Evolutionary conservation across 352 stramenopile genomes (phyloP).

Genomic region (Globisporangium apiculatum): DNA sequence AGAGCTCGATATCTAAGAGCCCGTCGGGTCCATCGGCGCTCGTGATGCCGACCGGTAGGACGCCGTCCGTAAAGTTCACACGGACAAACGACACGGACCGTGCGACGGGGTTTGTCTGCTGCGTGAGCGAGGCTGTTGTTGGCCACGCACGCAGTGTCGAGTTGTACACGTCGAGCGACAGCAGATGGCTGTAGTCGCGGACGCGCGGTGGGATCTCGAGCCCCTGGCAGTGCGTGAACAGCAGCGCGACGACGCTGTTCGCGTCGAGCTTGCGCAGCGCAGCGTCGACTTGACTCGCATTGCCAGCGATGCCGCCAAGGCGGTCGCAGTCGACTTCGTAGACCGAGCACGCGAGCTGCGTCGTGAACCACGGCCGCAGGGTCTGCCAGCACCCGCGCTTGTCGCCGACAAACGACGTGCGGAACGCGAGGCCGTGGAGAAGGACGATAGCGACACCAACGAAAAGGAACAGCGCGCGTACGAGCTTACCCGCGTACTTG

Average conservation of each 20-base stretch:
- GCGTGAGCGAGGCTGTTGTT: slow-evolving; percentile 26
- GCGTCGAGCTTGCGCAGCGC: slow-evolving; percentile 20
- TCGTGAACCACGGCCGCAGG: slow-evolving; percentile 22
- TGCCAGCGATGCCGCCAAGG: not conserved
- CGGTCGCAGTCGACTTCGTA: slow-evolving; percentile 30
- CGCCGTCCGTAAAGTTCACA: slow-evolving; percentile 37
- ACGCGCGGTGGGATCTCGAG: slow-evolving; percentile 28
- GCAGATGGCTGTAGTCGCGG: slow-evolving; percentile 25
- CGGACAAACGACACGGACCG: slow-evolving; percentile 23
- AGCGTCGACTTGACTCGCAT: slow-evolving; percentile 5
- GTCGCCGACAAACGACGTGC: slow-evolving; percentile 12
- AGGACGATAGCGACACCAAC: slow-evolving; percentile 6
- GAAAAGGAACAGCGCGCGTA: slow-evolving; percentile 15
- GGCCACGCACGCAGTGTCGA: slow-evolving; percentile 34
- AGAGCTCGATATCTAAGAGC: slow-evolving; percentile 24
- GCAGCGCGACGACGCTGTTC: slow-evolving; percentile 21
- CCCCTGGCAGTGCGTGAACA: slow-evolving; percentile 39
- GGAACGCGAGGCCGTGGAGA: slow-evolving; percentile 14
- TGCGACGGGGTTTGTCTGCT: slow-evolving; percentile 29
- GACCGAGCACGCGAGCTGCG: slow-evolving; percentile 26
- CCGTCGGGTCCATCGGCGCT: slow-evolving; percentile 5
- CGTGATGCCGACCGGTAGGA: slow-evolving; percentile 30
- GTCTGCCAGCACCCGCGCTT: slow-evolving; percentile 16
- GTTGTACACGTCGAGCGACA: slow-evolving; percentile 53
- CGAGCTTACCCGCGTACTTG: slow-evolving; percentile 23